Evolutionary conservation across 495 filamentous ascomycete species (phyloP).

Genomic region (Rhizodiscina lignyota): DNA sequence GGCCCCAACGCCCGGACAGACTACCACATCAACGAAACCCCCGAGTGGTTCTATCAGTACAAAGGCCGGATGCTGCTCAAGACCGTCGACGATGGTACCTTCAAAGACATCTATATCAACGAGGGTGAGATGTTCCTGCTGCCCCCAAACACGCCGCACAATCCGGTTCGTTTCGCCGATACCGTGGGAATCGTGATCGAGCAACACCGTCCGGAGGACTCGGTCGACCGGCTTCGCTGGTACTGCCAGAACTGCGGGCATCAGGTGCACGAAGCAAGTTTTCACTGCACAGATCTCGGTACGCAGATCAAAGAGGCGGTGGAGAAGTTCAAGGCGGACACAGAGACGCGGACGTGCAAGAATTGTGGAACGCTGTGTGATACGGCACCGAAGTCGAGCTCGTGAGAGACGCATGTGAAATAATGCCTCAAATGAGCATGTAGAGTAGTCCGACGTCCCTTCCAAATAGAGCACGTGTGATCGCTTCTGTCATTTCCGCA

Average conservation of each 20-base stretch:
- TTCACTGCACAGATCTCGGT: conserved; percentile 85
- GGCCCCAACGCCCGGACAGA: conserved; percentile 93
- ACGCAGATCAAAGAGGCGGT: conserved; percentile 94
- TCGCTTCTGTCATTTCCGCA: no score
- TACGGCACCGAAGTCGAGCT: conserved; percentile 15
- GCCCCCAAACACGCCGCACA: conserved; percentile 77
- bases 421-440: no score
- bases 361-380: conserved; percentile 62
- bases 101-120: conserved; percentile 72
- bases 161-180: conserved; percentile 49
- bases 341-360: conserved; percentile 58
- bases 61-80: conserved; percentile 85
- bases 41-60: conserved; percentile 98
- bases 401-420: no score
- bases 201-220: conserved; percentile 53
- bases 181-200: conserved; percentile 80
- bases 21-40: conserved; percentile 94
- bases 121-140: conserved; percentile 94
- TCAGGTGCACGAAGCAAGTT: conserved; percentile 71
- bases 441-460: no score
- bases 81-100: conserved; percentile 51
- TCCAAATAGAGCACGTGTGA: no score
- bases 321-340: conserved; percentile 56
- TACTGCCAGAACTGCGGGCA: conserved; percentile 60
- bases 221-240: conserved; percentile 74